Evolutionary conservation across 371 early-diverging fungal genomes (phyloP).

Genomic region (Mucor circinelloides): DNA sequence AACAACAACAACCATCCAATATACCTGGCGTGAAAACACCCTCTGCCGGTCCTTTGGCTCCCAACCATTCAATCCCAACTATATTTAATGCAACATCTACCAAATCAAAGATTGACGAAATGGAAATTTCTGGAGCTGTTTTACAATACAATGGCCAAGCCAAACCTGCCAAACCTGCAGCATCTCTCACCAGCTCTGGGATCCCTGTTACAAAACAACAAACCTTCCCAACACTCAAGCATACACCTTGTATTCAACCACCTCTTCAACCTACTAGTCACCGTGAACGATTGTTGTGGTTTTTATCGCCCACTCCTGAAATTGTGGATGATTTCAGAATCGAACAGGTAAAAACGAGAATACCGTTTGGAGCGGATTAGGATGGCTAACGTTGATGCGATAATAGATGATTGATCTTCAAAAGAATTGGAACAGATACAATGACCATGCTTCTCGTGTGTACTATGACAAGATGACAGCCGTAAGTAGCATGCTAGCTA

Average conservation of each 20-base stretch:
- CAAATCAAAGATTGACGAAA: background rate
- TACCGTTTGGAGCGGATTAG: background rate
- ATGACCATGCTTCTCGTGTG: conserved; percentile 13
- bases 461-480: conserved; percentile 17
- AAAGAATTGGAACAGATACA: conserved; percentile 19
- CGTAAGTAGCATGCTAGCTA: background rate
- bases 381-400: too few species aligned
- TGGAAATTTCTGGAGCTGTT: background rate
- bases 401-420: conserved; percentile 12
- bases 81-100: background rate
- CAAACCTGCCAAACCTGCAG: background rate
- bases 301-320: conserved; percentile 13
- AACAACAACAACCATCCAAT: background rate
- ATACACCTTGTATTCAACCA: conserved; percentile 12
- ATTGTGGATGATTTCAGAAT: conserved; percentile 24
- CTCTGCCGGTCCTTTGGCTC: background rate
- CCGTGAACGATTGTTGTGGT: conserved; percentile 20
- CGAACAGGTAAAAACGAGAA: conserved; percentile 14
- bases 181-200: background rate
- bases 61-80: background rate
- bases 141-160: background rate
- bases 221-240: conserved; percentile 1
- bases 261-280: conserved; percentile 12
- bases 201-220: background rate
- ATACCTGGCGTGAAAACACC: background rate